Evolutionary conservation across 2,329 filamentous ascomycete genomes (phyloP), one percentile per base, ranked within the genome.

Genomic region (Ophiostoma pallidulum): DNA sequence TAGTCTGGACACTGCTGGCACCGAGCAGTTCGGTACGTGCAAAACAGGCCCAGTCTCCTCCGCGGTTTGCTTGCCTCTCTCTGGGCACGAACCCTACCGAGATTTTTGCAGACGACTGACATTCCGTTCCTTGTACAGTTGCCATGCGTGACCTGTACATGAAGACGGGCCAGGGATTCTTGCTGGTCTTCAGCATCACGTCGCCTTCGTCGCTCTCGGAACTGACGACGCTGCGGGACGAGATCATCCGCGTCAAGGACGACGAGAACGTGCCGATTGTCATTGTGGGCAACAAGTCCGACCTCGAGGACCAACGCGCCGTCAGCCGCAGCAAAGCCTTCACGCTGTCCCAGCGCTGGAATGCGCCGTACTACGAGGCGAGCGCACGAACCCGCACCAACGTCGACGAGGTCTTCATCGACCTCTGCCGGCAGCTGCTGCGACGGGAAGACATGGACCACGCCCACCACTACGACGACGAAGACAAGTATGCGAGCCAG

Each of bases 101-200:
- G n/a, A n/a, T n/a, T n/a, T n/a, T n/a, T n/a, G n/a, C n/a, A n/a
- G n/a, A n/a, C n/a, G n/a, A n/a, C n/a, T n/a, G n/a, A n/a, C n/a
- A n/a, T n/a, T n/a, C n/a, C n/a, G n/a, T 12, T 6, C 14, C 19
- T 28, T 31, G 6, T n/a, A 19, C 52, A 79, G 73, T 79, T 57
- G 75, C 76, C 48, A 80, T 80, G 76, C 77, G 86, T 61, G 86
- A 92, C 62, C 73, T 91, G 39, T 92, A 94, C 70, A 94, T 95
- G 86, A 92, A 92, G 63, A 86, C 88, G 33, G 88, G 88, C 47
- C 87, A 94, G 67, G 88, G 89, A 0, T 95, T 95, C 63, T 77
- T 95, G 47, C 75, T 95, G 32, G 89, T 94, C 49, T 95, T 94
- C 68, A 91, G 85, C 66, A 94, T 94, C 61, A 91, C 87, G 16